These are phyloP conservation scores for Globisporangium polare DNA, from an alignment of 352 stramenopile species.

Conservation along the genomic window DNA sequence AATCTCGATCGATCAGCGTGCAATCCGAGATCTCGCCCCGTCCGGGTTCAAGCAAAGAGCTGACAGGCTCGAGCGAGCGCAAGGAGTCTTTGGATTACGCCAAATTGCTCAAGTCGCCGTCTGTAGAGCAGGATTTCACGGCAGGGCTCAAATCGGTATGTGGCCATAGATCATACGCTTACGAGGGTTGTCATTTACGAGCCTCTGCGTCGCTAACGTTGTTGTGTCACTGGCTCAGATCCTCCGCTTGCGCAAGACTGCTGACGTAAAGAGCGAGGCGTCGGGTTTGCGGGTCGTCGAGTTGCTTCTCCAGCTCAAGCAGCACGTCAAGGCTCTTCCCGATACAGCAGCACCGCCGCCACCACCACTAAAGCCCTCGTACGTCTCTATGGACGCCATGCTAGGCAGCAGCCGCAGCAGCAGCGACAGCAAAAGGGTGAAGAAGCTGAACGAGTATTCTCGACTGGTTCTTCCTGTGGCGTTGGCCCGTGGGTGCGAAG, in stretches of 20 bases:
- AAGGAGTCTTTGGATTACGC: background rate
- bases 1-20: constrained; percentile 6
- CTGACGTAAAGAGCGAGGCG: constrained; percentile 3
- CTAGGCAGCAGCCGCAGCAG: constrained; percentile 22
- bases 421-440: constrained; percentile 15
- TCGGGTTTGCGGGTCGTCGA: constrained; percentile 19
- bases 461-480: constrained; percentile 18
- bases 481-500: constrained; percentile 26
- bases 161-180: too few relatives aligned
- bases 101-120: constrained; percentile 12
- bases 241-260: constrained; percentile 23
- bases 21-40: background rate
- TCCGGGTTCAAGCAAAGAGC: background rate
- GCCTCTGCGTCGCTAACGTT: background rate
- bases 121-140: constrained; percentile 15
- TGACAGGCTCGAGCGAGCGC: background rate
- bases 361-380: constrained; percentile 10
- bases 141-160: constrained; percentile 33
- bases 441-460: constrained; percentile 17
- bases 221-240: constrained; percentile 16
- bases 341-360: constrained; percentile 14
- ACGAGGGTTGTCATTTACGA: too few relatives aligned
- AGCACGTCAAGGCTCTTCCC: constrained; percentile 31
- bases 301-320: constrained; percentile 29
- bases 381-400: constrained; percentile 45